These are phyloP conservation scores for Solanum sitiens DNA, from an alignment of 257 asterid species.

Conservation along the genomic window DNA sequence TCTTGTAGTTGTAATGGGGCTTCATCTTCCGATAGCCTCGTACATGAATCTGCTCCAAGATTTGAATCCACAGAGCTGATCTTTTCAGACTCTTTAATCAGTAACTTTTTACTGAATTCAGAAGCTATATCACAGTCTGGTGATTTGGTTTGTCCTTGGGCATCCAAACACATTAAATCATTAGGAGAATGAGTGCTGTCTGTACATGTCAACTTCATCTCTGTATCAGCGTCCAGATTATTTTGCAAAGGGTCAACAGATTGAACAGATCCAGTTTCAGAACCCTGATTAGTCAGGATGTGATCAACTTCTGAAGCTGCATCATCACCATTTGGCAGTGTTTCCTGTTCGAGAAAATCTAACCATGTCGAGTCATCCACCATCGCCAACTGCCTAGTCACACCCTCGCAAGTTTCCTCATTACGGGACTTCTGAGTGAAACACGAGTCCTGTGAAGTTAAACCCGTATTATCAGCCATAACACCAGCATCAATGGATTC, in stretches of 20 bases:
- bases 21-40: conserved; percentile 22
- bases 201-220: conserved; percentile 7
- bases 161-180: conserved; percentile 10
- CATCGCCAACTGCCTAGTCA: background rate
- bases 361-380: conserved; percentile 41
- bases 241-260: conserved; percentile 10
- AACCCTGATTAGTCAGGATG: conserved; percentile 15
- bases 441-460: conserved; percentile 22
- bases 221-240: conserved; percentile 12
- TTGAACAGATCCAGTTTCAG: conserved; percentile 22
- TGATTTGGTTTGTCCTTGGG: conserved; percentile 17
- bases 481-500: conserved; percentile 20
- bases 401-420: conserved; percentile 8
- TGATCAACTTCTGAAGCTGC: conserved; percentile 22
- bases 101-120: conserved; percentile 12
- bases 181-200: conserved; percentile 8
- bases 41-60: conserved; percentile 14
- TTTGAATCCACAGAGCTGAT: conserved; percentile 15
- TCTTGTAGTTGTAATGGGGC: conserved; percentile 28
- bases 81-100: conserved; percentile 6
- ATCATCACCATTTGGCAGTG: conserved; percentile 12
- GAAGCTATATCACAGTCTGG: conserved; percentile 12
- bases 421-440: conserved; percentile 13
- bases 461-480: conserved; percentile 38
- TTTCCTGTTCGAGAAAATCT: conserved; percentile 36